Evolutionary conservation across 2,329 filamentous ascomycete genomes (phyloP), one percentile per base, ranked within the genome.

Genomic region (Alternaria incomplexa): DNA sequence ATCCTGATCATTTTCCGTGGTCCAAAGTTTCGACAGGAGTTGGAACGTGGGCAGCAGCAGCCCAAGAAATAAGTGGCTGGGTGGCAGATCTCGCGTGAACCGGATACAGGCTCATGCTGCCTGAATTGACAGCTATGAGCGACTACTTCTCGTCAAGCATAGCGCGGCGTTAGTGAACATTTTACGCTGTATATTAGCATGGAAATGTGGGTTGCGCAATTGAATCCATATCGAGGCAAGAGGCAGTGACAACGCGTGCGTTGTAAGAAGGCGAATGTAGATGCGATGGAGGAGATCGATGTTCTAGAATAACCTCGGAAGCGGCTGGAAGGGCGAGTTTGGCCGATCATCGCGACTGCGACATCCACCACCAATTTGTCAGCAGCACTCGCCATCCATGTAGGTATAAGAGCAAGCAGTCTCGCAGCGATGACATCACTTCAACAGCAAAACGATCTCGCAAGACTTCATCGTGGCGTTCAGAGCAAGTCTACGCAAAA

Each of bases 401-500:
- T 50, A n/a, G 10, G 15, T 59, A 67, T 70, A 70, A 58, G 22
- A 28, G 4, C 40, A 58, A 28, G 23, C 26, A 36, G 36, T 20
- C 48, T 28, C 23, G 40, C 26, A 55, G 20, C 58, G 48, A 56
- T 40, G 47, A 64, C 23, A 57, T 62, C 40, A 28, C 28, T 15
- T 36, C 15, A 53, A 28, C 43, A 46, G 22, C 56, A 20, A 48
- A 61, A 48, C 56, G 4, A 44, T 43, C 25, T 22, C 32, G 20
- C 54, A 40, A 7, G 64, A 44, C 50, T 69, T 69, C 76, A 78
- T 59, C 63, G 70, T 79, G 77, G 77, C 77, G 62, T 74, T 79
- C 68, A 73, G 58, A 73, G 47, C 65, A 56, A 77, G 64, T 56
- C 17, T 79, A 30, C 69, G 66, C 67, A 79, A 54, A 58, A 81